Percentiles rank a stretch among this genome's conserved stretches.
phyloP scores from a whole-genome alignment of 148 eudicot species.

The Nepenthes gracilis region DNA sequence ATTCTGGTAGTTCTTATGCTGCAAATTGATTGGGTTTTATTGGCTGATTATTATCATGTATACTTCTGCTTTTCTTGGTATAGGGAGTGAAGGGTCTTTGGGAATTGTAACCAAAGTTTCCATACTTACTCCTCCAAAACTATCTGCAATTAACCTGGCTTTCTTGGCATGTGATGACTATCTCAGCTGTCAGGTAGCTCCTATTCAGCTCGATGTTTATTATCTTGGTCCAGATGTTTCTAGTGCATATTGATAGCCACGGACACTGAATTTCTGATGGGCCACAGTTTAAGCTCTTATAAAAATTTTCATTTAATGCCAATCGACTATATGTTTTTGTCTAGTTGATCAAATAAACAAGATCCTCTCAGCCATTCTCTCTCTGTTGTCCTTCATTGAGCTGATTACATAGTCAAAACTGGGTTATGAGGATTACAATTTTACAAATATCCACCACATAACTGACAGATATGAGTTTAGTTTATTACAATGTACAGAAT shows the following conservation, averaged over 20 bases:
- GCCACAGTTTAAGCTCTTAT: no score
- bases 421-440: no score
- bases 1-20: neutral
- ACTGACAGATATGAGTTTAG: no score
- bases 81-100: conserved; percentile 98
- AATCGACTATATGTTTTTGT: no score
- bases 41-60: neutral
- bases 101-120: conserved; percentile 88
- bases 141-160: conserved; percentile 74
- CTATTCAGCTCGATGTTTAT: neutral
- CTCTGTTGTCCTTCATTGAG: neutral
- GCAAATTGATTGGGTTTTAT: conserved; percentile 1
- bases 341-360: no score
- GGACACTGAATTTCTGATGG: no score
- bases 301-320: no score
- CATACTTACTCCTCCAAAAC: conserved; percentile 82
- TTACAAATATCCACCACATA: no score
- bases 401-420: no score
- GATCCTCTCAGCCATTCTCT: neutral
- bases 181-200: conserved; percentile 77
- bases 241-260: no score
- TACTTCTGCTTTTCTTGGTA: conserved; percentile 7
- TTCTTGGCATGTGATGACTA: conserved; percentile 92
- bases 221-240: neutral
- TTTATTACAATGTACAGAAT: no score